These are phyloP conservation scores for Fusarium palustre DNA, from an alignment of 2,329 filamentous ascomycete species.

Conservation along the genomic window DNA sequence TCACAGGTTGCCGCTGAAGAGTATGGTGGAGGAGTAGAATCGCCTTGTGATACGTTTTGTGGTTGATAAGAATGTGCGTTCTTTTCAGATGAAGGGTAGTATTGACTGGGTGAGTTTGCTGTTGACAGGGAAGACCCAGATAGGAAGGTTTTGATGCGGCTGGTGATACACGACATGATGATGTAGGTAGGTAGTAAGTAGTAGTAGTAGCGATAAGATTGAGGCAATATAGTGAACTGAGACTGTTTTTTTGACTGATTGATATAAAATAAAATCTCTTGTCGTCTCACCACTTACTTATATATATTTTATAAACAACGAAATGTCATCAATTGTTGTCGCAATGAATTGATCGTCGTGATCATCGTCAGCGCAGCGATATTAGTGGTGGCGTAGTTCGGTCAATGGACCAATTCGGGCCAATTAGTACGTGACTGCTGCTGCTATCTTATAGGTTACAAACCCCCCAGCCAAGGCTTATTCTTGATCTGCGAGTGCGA, in stretches of 20 bases:
- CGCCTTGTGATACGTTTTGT: neutral
- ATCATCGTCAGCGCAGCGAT: slow-evolving; percentile 1
- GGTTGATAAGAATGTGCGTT: slow-evolving; percentile 2
- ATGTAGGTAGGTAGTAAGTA: no score
- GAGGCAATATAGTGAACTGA: neutral
- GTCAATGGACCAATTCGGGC: slow-evolving; percentile 2
- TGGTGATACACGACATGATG: slow-evolving; percentile 10
- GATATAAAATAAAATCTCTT: neutral
- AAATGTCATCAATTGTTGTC: neutral
- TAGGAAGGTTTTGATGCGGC: slow-evolving; percentile 12
- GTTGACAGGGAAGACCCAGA: neutral
- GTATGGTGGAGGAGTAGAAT: slow-evolving; percentile 11
- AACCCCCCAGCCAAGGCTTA: slow-evolving; percentile 15
- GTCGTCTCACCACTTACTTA: neutral
- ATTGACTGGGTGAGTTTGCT: neutral
- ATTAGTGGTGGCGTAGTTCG: slow-evolving; percentile 23
- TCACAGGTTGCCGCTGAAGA: neutral
- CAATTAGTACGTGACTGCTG: neutral
- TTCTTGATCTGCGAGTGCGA: neutral
- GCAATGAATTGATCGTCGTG: neutral
- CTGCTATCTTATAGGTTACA: neutral
- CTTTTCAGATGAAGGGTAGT: slow-evolving; percentile 3
- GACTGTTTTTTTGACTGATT: neutral
- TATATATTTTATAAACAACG: neutral
- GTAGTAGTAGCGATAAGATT: neutral